Percentiles rank a stretch among this genome's conserved stretches.
Evolutionary conservation across 2,329 filamentous ascomycete species (phyloP).

Genomic region (Tolypocladium ovalisporum): DNA sequence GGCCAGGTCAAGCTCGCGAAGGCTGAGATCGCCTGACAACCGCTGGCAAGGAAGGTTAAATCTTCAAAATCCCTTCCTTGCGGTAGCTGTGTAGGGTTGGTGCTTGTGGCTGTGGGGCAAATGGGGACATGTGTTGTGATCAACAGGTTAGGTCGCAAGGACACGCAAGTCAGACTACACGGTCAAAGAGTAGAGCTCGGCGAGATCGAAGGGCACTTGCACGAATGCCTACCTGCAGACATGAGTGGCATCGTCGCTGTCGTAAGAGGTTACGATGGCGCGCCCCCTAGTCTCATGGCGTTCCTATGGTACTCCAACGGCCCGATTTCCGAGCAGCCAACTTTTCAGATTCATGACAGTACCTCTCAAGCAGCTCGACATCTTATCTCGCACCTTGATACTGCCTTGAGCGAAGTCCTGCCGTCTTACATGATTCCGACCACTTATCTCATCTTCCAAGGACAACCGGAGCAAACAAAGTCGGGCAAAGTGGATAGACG

Average conservation of each 20-base stretch:
- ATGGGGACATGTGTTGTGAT: too few relatives aligned
- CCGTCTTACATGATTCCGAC: neutral
- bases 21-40: too few relatives aligned
- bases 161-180: constrained; percentile 15
- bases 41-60: too few relatives aligned
- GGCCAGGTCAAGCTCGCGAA: too few relatives aligned
- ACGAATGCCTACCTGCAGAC: neutral
- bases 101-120: too few relatives aligned
- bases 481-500: neutral
- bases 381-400: neutral
- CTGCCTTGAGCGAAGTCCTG: neutral
- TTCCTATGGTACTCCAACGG: neutral
- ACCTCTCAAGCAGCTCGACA: neutral
- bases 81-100: too few relatives aligned
- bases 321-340: neutral
- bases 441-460: neutral
- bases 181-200: constrained; percentile 10
- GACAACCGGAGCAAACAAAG: neutral
- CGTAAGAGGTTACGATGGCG: neutral
- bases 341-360: neutral
- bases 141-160: constrained; percentile 13
- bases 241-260: neutral
- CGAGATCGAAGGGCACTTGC: neutral
- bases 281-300: neutral
- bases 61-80: too few relatives aligned